Base-by-base conservation (phyloP, 768 basidiomycete genomes). In the Rhodotorula babjevae region DNA sequence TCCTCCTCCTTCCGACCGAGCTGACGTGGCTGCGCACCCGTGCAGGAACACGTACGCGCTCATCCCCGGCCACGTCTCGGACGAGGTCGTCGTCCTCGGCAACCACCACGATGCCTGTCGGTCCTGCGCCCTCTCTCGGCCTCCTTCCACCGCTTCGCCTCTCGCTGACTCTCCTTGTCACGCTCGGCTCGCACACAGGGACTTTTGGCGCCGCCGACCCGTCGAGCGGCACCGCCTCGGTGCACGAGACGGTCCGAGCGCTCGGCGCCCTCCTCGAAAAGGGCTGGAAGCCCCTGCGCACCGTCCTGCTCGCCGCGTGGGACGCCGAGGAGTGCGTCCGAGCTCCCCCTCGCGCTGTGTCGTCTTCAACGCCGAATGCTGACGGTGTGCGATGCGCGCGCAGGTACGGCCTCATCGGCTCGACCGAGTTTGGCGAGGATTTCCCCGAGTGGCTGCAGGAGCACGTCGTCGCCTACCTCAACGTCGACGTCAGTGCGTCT, bases 341-440 rank as follows among this genome's bases (percentile, higher is more conserved):
- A 12, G 1, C 2, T 19, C 12, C 31, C 23, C 2, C 19, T 36
- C 46, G 29, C 59, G n/a, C n/a, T n/a, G n/a, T 52, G 25, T 33
- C 56, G n/a, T n/a, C n/a, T n/a, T 6, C 27, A 46, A 21, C 14
- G 25, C 2, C 9, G 15, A 4, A 23, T 4, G 36, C 40, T 49
- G 58, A 59, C 10, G 6, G 27, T 14, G 33, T 14, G 25, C 55
- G 60, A 25, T 36, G 14, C 25, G 31, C 25, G 4, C 58, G 42
- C 67, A 79, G 65, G 84, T 85, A 86, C 65, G 90, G 90, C 36
- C 84, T 92, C 55, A 79, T 83, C 25, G 94, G 94, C 40, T 90
- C 88, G 77, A 94, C 91, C 8, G 95, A 97, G 81, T 95, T 89
- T 86, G 92, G 88, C 6, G 95, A 97, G 80, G 95, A 97, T 79